Percentiles rank a stretch among this genome's conserved stretches.
These are phyloP conservation scores for Auxenochlorella pyrenoidosa DNA, from an alignment of 139 green algal genomes.

Conservation along the genomic window DNA sequence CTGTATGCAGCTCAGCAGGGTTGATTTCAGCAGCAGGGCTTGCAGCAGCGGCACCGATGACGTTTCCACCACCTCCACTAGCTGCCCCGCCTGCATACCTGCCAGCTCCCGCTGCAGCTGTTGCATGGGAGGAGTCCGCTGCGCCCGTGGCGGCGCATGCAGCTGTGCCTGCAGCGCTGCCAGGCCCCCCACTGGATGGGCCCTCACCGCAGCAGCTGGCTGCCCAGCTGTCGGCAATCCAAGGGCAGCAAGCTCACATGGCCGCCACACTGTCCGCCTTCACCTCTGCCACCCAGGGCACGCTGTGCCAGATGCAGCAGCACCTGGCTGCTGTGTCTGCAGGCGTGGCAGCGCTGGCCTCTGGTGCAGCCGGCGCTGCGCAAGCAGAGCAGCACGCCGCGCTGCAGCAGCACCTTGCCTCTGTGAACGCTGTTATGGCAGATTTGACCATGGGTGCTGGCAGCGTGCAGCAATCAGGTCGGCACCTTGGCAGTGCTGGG, in stretches of 20 bases:
- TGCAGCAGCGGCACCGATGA: not conserved
- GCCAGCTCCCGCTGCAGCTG: not conserved
- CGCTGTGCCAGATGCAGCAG: constrained; percentile 13
- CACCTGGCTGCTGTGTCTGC: not conserved
- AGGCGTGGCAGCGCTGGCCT: not conserved
- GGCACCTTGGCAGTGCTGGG: not conserved
- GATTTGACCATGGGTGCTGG: not conserved
- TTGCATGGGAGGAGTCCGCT: not conserved
- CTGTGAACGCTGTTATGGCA: not conserved
- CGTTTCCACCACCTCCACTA: not conserved
- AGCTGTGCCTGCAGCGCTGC: not conserved
- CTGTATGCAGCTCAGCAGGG: not conserved
- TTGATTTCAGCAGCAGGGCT: not conserved
- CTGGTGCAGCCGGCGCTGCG: not conserved
- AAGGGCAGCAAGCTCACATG: constrained; percentile 9
- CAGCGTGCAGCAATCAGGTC: not conserved
- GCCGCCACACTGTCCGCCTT: not conserved
- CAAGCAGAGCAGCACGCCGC: not conserved
- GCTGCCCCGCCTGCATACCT: not conserved
- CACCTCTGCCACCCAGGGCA: not conserved
- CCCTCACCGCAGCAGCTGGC: not conserved
- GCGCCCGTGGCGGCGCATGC: not conserved
- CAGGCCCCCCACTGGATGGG: too few relatives aligned
- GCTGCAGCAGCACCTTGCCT: not conserved
- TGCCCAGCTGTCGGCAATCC: not conserved